Conservation (phyloP, 2,329 filamentous ascomycete genomes). For the Nakataea oryzae region DNA sequence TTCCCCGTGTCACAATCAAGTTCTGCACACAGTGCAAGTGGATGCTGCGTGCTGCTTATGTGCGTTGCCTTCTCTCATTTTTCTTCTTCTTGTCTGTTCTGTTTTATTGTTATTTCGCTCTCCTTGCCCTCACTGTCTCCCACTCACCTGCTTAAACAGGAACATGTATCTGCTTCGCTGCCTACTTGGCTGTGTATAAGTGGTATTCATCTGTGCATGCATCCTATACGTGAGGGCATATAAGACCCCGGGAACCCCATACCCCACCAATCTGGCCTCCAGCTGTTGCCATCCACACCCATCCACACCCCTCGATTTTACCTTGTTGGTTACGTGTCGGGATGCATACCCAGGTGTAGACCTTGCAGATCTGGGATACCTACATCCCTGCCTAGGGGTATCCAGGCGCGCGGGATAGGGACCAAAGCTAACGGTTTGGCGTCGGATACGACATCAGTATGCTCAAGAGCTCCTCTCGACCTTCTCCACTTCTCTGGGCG, state of each 20-base stretch:
- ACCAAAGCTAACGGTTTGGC: not conserved
- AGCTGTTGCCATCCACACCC: too few species aligned
- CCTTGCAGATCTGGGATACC: too few species aligned
- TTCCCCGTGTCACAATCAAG: slow-evolving; percentile 75
- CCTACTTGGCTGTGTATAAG: not conserved
- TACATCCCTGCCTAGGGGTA: not conserved
- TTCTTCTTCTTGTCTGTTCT: not conserved
- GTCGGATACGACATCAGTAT: slow-evolving; percentile 44
- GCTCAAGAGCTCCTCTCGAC: slow-evolving; percentile 93
- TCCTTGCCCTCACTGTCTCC: not conserved
- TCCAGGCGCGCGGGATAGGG: not conserved
- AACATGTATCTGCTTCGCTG: not conserved
- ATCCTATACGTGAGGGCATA: too few species aligned
- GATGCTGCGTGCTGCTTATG: slow-evolving; percentile 76
- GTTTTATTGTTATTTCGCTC: not conserved
- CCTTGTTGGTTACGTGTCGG: too few species aligned
- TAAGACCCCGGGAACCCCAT: not conserved
- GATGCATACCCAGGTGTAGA: too few species aligned
- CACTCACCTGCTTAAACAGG: slow-evolving; percentile 2
- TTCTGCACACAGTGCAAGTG: slow-evolving; percentile 94
- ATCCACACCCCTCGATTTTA: too few species aligned
- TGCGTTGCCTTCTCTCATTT: not conserved
- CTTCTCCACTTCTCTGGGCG: slow-evolving; percentile 73
- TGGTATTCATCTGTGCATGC: not conserved
- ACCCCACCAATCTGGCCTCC: too few species aligned